Conservation (phyloP, 108 stramenopile species). For the Pseudonitzschia pungens region DNA sequence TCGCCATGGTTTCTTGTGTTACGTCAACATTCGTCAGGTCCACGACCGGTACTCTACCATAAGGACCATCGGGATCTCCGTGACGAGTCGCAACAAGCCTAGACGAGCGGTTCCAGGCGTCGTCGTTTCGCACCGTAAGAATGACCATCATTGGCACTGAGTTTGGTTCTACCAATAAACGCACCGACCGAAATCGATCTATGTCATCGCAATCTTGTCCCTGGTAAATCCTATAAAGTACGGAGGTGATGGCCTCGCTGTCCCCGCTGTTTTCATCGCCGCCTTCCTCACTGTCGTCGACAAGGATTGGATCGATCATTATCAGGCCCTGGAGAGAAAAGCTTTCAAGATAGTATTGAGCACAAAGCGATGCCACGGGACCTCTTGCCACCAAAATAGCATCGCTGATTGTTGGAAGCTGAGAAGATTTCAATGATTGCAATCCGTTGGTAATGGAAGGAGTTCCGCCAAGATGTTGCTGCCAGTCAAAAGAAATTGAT, state of each 20-base stretch:
- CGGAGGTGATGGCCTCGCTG: neutral
- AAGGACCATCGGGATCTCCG: conserved; percentile 28
- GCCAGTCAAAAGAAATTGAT: conserved; percentile 5
- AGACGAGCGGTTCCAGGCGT: neutral
- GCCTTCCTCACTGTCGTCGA: conserved; percentile 18
- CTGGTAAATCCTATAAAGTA: conserved; percentile 4
- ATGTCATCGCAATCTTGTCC: neutral
- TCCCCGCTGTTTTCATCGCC: neutral
- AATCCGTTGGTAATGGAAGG: conserved; percentile 1
- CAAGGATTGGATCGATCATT: conserved; percentile 54
- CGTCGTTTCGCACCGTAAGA: neutral
- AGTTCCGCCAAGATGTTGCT: neutral
- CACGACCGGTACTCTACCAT: conserved; percentile 17
- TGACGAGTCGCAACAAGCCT: conserved; percentile 27
- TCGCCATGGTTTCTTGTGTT: neutral
- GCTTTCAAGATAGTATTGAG: conserved; percentile 55
- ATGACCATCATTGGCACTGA: conserved; percentile 57
- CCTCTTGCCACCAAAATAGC: conserved; percentile 46
- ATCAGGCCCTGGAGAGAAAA: conserved; percentile 48
- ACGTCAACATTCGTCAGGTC: neutral
- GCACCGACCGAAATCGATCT: conserved; percentile 8
- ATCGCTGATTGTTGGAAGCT: conserved; percentile 25
- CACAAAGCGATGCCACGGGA: conserved; percentile 34
- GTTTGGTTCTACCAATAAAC: conserved; percentile 49
- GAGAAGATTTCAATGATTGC: conserved; percentile 18